Evolutionary conservation across 2,329 filamentous ascomycete genomes (phyloP).

Genomic region (Ramularia collo-cygni): DNA sequence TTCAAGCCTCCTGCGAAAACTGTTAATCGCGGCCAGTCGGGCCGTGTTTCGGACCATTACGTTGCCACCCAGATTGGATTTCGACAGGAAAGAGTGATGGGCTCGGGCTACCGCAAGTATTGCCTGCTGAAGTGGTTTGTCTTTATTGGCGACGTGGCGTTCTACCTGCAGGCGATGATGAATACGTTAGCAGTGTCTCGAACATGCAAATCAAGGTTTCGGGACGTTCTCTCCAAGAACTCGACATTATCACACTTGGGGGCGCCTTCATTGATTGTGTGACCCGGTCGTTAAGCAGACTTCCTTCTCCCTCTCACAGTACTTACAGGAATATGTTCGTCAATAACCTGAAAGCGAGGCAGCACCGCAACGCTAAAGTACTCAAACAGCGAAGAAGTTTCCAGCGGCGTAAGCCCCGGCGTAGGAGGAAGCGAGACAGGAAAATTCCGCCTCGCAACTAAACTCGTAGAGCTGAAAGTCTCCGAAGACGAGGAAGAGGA

Average conservation of each 20-base stretch:
- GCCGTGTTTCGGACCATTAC: slow-evolving; percentile 7
- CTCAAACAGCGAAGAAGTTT: slow-evolving; percentile 4
- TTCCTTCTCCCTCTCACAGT: too few relatives aligned
- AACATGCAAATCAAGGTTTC: too few relatives aligned
- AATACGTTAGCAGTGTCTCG: too few relatives aligned
- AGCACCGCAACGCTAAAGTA: slow-evolving; percentile 13
- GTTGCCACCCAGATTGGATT: slow-evolving; percentile 5
- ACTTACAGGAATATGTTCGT: slow-evolving; percentile 7
- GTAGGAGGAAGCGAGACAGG: background rate
- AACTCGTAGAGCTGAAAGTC: background rate
- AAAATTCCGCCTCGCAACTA: background rate
- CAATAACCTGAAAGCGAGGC: slow-evolving; percentile 12
- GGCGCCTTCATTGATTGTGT: too few relatives aligned
- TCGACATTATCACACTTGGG: too few relatives aligned
- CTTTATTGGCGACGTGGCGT: slow-evolving; percentile 1
- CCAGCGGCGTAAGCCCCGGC: slow-evolving; percentile 6
- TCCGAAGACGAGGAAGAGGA: background rate
- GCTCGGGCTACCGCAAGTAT: slow-evolving; percentile 12
- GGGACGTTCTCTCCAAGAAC: too few relatives aligned
- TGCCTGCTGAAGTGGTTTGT: slow-evolving; percentile 10
- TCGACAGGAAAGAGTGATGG: slow-evolving; percentile 11
- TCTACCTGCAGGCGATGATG: too few relatives aligned
- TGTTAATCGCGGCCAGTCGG: slow-evolving; percentile 10
- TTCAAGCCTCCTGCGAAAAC: slow-evolving; percentile 10
- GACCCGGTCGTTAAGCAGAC: too few relatives aligned